Base-by-base conservation (phyloP, 1,284 basidiomycete species). In the Cryptococcus jaspeensis region DNA sequence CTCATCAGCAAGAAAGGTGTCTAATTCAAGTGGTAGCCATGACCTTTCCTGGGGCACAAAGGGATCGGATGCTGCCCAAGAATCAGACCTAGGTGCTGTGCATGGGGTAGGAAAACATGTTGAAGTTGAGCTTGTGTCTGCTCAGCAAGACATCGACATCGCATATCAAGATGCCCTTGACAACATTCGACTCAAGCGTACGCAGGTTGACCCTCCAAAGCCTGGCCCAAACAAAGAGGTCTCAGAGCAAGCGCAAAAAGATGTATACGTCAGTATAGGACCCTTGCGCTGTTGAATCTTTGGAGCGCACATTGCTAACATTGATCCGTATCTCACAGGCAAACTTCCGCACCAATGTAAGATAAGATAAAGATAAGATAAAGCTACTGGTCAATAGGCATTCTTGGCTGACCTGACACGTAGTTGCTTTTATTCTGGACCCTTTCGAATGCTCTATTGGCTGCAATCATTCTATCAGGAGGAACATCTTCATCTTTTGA, bases 131-230 rank as follows among this genome's bases (percentile, higher is more conserved):
- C 84, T 97, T 66, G 84, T 89, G 3, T 86, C 89, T 0, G 89
- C 90, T 52, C 87, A 89, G 53, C 88, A 88, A 3, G 92, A 95
- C 72, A 87, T 91, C 56, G 91, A 97, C 70, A 84, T 83, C 42
- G 85, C 90, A 22, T 99, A 98, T 72, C 88, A 93, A 72, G 89
- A 94, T 64, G 87, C 93, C 0, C 81, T 97, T 40, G 82, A 85
- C 57, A 92, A 92, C 70, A 81, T 98, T 42, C 62, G 75, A 5
- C 58, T 75, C 47, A 76, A 76, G 55, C 62, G 73, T 20, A 67
- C 69, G 6, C 56, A 68, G 35, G 67, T 71, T 28, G 69, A 72
- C 43, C 58, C 52, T 5, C 64, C 63, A 1, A 70, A 71, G 41
- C 22, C 37, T 28, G 38, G 57, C 18, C 58, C 63, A 62, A 82